A percentile compares a stretch with the other conserved stretches of the same genome.
These are phyloP conservation scores for Clavispora santaluciae DNA, from an alignment of 805 yeast species.

Conservation along the genomic window DNA sequence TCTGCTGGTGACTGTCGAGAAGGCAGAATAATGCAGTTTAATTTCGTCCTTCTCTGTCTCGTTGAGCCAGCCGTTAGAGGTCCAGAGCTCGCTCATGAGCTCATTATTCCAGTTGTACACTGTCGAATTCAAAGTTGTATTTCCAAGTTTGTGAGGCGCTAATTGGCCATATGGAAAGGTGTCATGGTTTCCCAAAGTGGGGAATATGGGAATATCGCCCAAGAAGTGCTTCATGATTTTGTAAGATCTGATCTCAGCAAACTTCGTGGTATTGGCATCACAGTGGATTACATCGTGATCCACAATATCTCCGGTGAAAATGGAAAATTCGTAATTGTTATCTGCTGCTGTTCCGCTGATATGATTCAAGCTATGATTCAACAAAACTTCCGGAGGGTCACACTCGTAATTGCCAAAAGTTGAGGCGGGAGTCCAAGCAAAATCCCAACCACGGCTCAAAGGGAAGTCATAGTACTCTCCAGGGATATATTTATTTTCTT, in stretches of 20 bases:
- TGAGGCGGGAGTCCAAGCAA: slow-evolving; percentile 48
- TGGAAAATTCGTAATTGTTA: slow-evolving; percentile 50
- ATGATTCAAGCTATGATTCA: slow-evolving; percentile 52
- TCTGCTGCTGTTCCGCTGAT: slow-evolving; percentile 30
- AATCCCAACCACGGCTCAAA: slow-evolving; percentile 21
- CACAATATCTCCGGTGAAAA: slow-evolving; percentile 72
- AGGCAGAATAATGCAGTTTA: slow-evolving; percentile 56
- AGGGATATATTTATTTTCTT: slow-evolving; percentile 19
- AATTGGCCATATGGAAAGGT: slow-evolving; percentile 68
- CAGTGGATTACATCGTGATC: slow-evolving; percentile 57
- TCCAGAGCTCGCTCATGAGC: slow-evolving; percentile 33
- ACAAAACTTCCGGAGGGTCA: slow-evolving; percentile 60
- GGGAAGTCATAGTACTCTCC: slow-evolving; percentile 35
- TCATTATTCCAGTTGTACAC: slow-evolving; percentile 37
- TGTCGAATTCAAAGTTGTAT: slow-evolving; percentile 12
- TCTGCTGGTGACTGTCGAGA: slow-evolving; percentile 47
- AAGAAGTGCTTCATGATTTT: slow-evolving; percentile 51
- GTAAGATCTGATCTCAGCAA: slow-evolving; percentile 67
- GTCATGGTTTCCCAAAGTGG: slow-evolving; percentile 69
- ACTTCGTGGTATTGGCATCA: slow-evolving; percentile 60
- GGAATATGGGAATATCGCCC: slow-evolving; percentile 50
- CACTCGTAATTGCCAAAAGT: slow-evolving; percentile 59
- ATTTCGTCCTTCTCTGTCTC: slow-evolving; percentile 19
- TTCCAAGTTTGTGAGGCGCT: slow-evolving; percentile 38
- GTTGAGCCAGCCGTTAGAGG: slow-evolving; percentile 35